These are phyloP conservation scores for Coprinopsis strossmayeri DNA, from an alignment of 768 basidiomycete genomes.

Conservation along the genomic window DNA sequence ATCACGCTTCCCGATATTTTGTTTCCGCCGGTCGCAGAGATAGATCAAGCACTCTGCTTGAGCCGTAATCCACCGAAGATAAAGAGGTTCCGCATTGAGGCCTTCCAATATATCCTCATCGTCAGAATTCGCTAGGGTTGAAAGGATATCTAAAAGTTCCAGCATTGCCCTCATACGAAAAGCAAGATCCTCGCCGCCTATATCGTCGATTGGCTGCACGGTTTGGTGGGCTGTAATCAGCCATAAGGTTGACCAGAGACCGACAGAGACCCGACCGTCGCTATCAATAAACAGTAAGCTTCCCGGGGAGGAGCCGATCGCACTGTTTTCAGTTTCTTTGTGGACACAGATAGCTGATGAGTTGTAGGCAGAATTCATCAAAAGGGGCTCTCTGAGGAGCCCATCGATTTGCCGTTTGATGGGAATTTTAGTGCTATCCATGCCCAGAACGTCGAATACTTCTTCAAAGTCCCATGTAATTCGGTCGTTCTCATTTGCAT, in stretches of 20 bases:
- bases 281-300: slow-evolving; percentile 32
- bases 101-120: no score
- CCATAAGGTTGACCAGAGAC: slow-evolving; percentile 37
- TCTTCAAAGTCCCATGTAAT: slow-evolving; percentile 36
- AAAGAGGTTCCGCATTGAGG: no score
- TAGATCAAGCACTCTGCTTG: slow-evolving; percentile 17
- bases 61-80: neutral
- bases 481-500: slow-evolving; percentile 64
- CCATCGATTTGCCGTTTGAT: neutral
- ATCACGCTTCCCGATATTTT: slow-evolving; percentile 21
- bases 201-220: neutral
- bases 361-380: neutral
- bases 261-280: slow-evolving; percentile 45
- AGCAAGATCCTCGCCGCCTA: no score
- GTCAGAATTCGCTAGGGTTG: no score
- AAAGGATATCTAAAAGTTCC: no score
- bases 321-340: neutral
- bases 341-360: neutral
- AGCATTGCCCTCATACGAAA: no score
- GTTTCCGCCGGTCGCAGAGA: slow-evolving; percentile 27
- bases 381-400: slow-evolving; percentile 10
- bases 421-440: neutral
- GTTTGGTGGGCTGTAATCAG: neutral
- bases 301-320: neutral
- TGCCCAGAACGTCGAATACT: slow-evolving; percentile 16